Conservation (phyloP, 805 yeast genomes). For the Metschnikowia gelsemii region DNA sequence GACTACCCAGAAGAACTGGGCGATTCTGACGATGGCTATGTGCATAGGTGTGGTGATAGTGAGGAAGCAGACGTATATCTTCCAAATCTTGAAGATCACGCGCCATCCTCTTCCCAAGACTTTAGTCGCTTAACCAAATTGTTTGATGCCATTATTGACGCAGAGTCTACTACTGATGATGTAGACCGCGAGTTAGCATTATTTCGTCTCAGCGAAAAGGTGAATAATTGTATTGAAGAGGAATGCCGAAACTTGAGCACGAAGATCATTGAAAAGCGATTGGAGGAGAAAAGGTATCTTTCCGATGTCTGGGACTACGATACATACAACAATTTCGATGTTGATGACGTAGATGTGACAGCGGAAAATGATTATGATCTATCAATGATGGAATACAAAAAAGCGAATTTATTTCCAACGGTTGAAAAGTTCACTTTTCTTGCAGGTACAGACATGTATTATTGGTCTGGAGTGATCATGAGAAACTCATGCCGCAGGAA, state of each 20-base stretch:
- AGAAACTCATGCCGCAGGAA: slow-evolving; percentile 92
- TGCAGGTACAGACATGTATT: slow-evolving; percentile 76
- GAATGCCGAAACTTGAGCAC: slow-evolving; percentile 34
- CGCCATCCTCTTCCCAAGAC: slow-evolving; percentile 8
- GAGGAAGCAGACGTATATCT: slow-evolving; percentile 25
- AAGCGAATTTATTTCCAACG: slow-evolving; percentile 76
- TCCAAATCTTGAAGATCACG: slow-evolving; percentile 16
- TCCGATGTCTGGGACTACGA: slow-evolving; percentile 41
- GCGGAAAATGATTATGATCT: slow-evolving; percentile 34
- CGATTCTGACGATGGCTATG: slow-evolving; percentile 24
- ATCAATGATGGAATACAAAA: slow-evolving; percentile 45
- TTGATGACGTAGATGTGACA: slow-evolving; percentile 30
- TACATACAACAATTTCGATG: slow-evolving; percentile 39
- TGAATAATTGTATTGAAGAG: slow-evolving; percentile 30
- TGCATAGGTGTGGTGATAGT: slow-evolving; percentile 21
- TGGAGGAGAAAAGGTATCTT: slow-evolving; percentile 32
- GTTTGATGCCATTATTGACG: slow-evolving; percentile 34
- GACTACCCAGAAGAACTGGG: slow-evolving; percentile 27
- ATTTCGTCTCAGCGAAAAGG: slow-evolving; percentile 32
- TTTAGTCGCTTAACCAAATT: slow-evolving; percentile 27
- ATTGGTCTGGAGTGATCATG: slow-evolving; percentile 98
- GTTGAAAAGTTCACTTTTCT: slow-evolving; percentile 84
- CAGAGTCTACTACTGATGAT: slow-evolving; percentile 34
- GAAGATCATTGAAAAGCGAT: slow-evolving; percentile 35
- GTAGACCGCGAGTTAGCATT: slow-evolving; percentile 36